Evolutionary conservation across 495 filamentous ascomycete species (phyloP).

Genomic region (Aspergillus mulundensis): DNA sequence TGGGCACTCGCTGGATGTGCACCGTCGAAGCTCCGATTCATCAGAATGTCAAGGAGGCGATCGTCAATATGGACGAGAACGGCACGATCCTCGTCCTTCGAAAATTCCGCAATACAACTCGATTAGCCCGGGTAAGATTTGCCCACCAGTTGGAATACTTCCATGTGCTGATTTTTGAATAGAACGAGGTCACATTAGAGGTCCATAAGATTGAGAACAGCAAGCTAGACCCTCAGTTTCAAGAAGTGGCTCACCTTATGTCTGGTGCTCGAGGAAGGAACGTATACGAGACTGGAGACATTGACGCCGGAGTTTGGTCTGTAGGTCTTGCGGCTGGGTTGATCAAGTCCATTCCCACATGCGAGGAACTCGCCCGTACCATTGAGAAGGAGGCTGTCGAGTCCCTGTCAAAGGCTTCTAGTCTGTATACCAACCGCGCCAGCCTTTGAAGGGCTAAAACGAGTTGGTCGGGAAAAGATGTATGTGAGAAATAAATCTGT

Average conservation of each 20-base stretch:
- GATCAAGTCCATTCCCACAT: conserved; percentile 10
- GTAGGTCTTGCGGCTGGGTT: conserved; percentile 1
- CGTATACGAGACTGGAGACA: conserved; percentile 1
- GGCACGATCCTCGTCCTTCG: conserved; percentile 2
- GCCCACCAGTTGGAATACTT: not conserved
- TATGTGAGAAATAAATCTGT: not conserved
- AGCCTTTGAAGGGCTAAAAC: too few relatives aligned
- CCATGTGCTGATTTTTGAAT: not conserved
- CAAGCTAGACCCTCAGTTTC: not conserved
- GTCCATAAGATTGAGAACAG: conserved; percentile 1
- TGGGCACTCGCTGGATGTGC: conserved; percentile 11
- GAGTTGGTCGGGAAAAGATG: too few relatives aligned
- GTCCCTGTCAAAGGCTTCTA: not conserved
- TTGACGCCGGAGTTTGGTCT: conserved; percentile 8
- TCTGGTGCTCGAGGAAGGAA: conserved; percentile 1
- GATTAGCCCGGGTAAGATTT: conserved; percentile 2
- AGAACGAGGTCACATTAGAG: conserved; percentile 11
- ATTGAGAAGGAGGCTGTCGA: conserved; percentile 7
- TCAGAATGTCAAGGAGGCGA: conserved; percentile 10
- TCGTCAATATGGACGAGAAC: conserved; percentile 4
- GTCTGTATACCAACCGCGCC: not conserved
- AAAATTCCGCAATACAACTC: conserved; percentile 5
- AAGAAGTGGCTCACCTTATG: conserved; percentile 7
- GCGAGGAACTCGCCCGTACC: conserved; percentile 1
- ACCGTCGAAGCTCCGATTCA: conserved; percentile 4